Conservation (phyloP, 2,329 filamentous ascomycete species). For the Cercospora brassicicola region DNA sequence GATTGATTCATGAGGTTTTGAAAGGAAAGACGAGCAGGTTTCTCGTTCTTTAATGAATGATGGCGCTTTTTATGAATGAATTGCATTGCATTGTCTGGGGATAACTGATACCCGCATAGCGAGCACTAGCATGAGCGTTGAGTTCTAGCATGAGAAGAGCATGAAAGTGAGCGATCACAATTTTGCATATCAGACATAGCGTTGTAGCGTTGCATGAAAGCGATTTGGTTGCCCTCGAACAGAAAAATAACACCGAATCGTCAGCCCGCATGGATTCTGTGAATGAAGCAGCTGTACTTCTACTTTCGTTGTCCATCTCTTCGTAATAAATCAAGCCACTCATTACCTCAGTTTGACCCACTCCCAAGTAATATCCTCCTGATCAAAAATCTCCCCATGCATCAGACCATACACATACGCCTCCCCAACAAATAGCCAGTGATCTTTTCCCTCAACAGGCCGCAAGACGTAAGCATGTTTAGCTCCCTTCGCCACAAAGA, state of each 20-base stretch:
- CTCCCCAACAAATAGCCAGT: not conserved
- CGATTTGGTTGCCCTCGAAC: too few relatives aligned
- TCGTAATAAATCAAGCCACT: too few relatives aligned
- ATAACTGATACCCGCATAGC: not conserved
- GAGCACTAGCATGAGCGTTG: not conserved
- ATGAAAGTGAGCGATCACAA: not conserved
- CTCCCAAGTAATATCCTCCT: not conserved
- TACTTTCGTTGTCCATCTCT: too few relatives aligned
- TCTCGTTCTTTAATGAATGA: not conserved
- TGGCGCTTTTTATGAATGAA: not conserved
- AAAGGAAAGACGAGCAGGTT: not conserved
- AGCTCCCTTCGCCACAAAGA: not conserved
- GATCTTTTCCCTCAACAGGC: not conserved
- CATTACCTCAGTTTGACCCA: too few relatives aligned
- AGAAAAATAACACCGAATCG: too few relatives aligned
- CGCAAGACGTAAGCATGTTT: not conserved
- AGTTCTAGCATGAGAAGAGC: not conserved
- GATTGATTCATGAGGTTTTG: too few relatives aligned
- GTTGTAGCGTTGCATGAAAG: not conserved
- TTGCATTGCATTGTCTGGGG: not conserved
- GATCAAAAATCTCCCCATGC: not conserved
- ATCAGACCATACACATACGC: not conserved
- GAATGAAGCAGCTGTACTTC: too few relatives aligned
- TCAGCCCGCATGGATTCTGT: too few relatives aligned
- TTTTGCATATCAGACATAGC: not conserved